phyloP scores from a whole-genome alignment of 495 filamentous ascomycete genomes.

The Talaromyces proteolyticus region DNA sequence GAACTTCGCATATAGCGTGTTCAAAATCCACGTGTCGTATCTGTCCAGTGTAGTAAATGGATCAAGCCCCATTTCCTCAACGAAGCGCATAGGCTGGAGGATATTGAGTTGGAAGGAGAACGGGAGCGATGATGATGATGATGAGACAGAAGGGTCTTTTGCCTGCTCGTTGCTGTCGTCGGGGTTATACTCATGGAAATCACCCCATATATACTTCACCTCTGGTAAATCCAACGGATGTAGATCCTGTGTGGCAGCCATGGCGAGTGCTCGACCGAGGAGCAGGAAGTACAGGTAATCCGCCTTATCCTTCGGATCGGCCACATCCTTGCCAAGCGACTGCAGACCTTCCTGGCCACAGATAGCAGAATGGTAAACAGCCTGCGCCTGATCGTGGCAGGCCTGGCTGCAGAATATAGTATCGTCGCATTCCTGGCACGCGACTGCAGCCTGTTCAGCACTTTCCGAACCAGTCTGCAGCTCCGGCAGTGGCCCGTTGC shows the following conservation, averaged over 20 bases:
- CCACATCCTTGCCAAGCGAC: slow-evolving; percentile 71
- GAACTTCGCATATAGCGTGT: slow-evolving; percentile 91
- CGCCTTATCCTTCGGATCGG: slow-evolving; percentile 59
- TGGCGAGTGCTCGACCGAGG: slow-evolving; percentile 72
- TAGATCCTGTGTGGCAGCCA: slow-evolving; percentile 72
- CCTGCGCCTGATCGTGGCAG: slow-evolving; percentile 67
- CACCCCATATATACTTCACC: slow-evolving; percentile 95
- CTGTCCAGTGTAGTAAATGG: slow-evolving; percentile 59
- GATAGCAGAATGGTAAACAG: slow-evolving; percentile 75
- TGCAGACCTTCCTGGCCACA: slow-evolving; percentile 77
- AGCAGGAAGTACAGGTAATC: slow-evolving; percentile 77
- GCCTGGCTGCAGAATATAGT: slow-evolving; percentile 77
- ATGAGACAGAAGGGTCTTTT: no score
- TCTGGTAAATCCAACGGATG: slow-evolving; percentile 82
- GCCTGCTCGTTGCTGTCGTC: slow-evolving; percentile 4
- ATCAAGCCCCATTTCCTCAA: slow-evolving; percentile 87
- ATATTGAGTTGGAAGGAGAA: slow-evolving; percentile 88
- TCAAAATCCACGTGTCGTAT: slow-evolving; percentile 89
- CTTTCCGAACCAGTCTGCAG: slow-evolving; percentile 30
- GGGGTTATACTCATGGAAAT: slow-evolving; percentile 42
- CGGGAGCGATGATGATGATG: slow-evolving; percentile 59
- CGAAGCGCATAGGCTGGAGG: slow-evolving; percentile 71
- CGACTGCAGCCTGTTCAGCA: slow-evolving; percentile 29
- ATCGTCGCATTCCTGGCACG: slow-evolving; percentile 72
- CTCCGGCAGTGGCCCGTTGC: slow-evolving; percentile 66